Evolutionary conservation across 345 rosid species (phyloP), one percentile per base, ranked within the genome.

Genomic region (Populus tremula): DNA sequence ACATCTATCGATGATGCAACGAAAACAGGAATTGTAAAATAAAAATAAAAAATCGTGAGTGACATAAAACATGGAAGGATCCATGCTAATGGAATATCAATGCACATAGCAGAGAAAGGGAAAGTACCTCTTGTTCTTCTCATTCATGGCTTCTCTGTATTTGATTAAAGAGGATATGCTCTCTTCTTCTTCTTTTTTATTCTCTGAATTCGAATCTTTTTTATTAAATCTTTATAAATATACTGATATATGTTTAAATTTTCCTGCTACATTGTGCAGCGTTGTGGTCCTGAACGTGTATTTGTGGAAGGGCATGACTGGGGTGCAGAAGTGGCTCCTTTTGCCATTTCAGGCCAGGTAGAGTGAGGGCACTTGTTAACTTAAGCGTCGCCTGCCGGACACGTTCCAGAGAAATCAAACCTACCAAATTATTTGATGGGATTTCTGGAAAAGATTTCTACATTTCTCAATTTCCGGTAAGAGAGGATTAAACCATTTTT

Each of bases 91-190:
- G 86, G 83, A 16, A 81, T 76, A 73, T 78, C 62, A 76, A 76
- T 83, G 81, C 80, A 79, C 79, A 65, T 76, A 59, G 88, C 84
- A 36, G 84, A 78, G 35, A 82, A 81, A 23, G 84, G 81, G 9
- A 18, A 71, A 79, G 79, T 83, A 1, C 81, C 84, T 5, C 70
- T 73, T 29, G 77, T 78, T 66, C 85, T 86, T 10, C 78, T 84
- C 33, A 63, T 86, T 77, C 87, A 84, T 79, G 87, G 86, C 72
- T 84, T 84, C 73, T 87, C 87, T 25, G 36, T 33, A 33, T 33
- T 33, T 33, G 36, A 33, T 33, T 33, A 33, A 33, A 33, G 36
- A 33, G 36, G 36, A 33, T 33, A 33, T 33, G 36, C 36, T 33
- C 5, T 33, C 36, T 33, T 33, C 5, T 33, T 33, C 36, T 33